Evolutionary conservation across 345 rosid species (phyloP), one percentile per base, ranked within the genome.

Genomic region (Passiflora organensis): DNA sequence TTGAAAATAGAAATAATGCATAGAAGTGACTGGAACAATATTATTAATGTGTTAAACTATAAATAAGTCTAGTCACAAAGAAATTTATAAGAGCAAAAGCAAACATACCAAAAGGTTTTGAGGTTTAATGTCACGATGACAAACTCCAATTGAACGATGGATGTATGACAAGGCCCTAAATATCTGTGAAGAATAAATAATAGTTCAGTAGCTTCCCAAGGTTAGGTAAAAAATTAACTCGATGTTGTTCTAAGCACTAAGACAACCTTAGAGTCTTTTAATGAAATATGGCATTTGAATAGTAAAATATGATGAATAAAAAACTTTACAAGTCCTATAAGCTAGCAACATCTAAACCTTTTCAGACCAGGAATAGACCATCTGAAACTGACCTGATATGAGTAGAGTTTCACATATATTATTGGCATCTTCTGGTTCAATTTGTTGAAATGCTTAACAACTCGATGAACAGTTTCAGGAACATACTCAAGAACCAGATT

Each of bases 71-170:
- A 9, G 2, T 6, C 2, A 45, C 23, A 51, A 6, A n/a, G n/a
- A 59, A 25, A 22, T 45, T n/a, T 47, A 13, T 18, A 34, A 55
- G 47, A 20, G 41, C 21, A 25, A 14, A 43, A 2, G 19, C 21
- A 48, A 46, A 21, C 80, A 46, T 82, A 93, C 99, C 95, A 93
- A 69, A 70, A 93, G 84, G 72, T 89, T 93, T 81, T 93, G 99
- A 39, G 99, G 99, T 72, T 93, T 93, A 37, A 93, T 89, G 76
- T 93, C 99, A 9, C 99, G 85, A 60, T 93, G 99, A 64, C 97
- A 89, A 43, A 86, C 87, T 39, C 96, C 95, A 55, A 89, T 86
- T 48, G 84, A 66, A 24, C 87, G 78, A 76, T 93, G 99, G 70
- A 93, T 79, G 68, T 88, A 93, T 51, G 96, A 80, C 70, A 93